These are phyloP conservation scores for Mimosa pudica DNA, from an alignment of 306 rosid species.

Conservation along the genomic window DNA sequence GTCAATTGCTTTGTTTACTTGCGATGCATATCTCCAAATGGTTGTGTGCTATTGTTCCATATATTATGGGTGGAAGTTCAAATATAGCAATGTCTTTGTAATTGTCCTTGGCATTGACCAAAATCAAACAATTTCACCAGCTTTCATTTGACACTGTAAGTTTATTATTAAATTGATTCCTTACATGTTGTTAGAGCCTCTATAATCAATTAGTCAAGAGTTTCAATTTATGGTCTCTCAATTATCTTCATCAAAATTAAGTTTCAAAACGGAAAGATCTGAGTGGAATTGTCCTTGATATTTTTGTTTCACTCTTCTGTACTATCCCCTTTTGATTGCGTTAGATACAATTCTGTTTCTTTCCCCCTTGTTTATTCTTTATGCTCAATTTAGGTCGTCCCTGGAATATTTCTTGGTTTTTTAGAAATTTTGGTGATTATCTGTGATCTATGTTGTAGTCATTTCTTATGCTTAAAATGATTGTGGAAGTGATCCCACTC, in stretches of 20 bases:
- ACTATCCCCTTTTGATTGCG: not conserved
- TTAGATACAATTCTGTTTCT: not conserved
- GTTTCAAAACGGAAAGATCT: not conserved
- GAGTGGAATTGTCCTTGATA: not conserved
- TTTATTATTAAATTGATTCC: not conserved
- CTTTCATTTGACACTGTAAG: not conserved
- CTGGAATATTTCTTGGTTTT: constrained; percentile 18
- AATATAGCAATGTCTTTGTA: not conserved
- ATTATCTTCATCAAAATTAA: not conserved
- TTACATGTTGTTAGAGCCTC: not conserved
- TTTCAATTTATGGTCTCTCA: not conserved
- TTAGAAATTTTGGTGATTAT: constrained; percentile 3
- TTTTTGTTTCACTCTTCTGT: not conserved
- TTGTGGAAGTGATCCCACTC: constrained; percentile 32
- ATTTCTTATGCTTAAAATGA: constrained; percentile 29
- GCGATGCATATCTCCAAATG: not conserved
- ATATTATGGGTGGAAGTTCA: constrained; percentile 1
- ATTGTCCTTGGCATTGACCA: not conserved
- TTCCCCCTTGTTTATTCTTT: not conserved
- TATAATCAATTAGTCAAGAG: not conserved
- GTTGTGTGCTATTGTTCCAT: constrained; percentile 7
- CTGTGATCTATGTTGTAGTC: not conserved
- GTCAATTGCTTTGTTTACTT: not conserved
- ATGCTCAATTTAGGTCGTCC: constrained; percentile 16
- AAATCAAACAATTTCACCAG: not conserved